Evolutionary conservation across 805 yeast genomes (phyloP).

Genomic region (Metahyphopichia silvanorum): DNA sequence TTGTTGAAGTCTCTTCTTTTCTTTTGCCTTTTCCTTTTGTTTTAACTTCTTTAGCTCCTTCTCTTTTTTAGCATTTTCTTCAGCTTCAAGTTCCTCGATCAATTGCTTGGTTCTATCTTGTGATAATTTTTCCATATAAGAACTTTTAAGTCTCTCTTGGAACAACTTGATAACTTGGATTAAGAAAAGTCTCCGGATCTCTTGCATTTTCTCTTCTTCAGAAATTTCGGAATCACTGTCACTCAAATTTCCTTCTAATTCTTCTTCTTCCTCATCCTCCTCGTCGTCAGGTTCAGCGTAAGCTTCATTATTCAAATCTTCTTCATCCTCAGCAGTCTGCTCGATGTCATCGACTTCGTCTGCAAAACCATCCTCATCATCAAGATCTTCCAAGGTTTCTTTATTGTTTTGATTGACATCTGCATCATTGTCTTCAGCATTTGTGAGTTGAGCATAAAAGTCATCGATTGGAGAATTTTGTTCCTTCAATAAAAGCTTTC

Average conservation of each 20-base stretch:
- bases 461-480: constrained; percentile 5
- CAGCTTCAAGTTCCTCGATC: constrained; percentile 68
- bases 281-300: constrained; percentile 35
- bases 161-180: constrained; percentile 76
- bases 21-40: constrained; percentile 67
- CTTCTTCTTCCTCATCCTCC: constrained; percentile 38
- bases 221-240: constrained; percentile 34
- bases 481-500: constrained; percentile 22
- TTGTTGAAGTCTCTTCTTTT: constrained; percentile 62
- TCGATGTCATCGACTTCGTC: too few species aligned
- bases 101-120: constrained; percentile 65
- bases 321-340: constrained; percentile 25
- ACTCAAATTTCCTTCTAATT: constrained; percentile 38
- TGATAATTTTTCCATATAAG: constrained; percentile 78
- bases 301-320: constrained; percentile 21
- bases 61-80: constrained; percentile 60
- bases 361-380: constrained; percentile 25
- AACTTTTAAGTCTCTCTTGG: constrained; percentile 67
- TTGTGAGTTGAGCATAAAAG: constrained; percentile 3
- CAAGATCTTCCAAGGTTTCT: constrained; percentile 16
- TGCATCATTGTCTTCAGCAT: constrained; percentile 1
- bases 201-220: constrained; percentile 66
- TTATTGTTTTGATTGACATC: constrained; percentile 8
- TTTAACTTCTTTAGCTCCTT: constrained; percentile 62
- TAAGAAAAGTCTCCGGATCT: constrained; percentile 77